These are phyloP conservation scores for Gremmenia infestans DNA, from an alignment of 2,329 filamentous ascomycete genomes.

Conservation along the genomic window DNA sequence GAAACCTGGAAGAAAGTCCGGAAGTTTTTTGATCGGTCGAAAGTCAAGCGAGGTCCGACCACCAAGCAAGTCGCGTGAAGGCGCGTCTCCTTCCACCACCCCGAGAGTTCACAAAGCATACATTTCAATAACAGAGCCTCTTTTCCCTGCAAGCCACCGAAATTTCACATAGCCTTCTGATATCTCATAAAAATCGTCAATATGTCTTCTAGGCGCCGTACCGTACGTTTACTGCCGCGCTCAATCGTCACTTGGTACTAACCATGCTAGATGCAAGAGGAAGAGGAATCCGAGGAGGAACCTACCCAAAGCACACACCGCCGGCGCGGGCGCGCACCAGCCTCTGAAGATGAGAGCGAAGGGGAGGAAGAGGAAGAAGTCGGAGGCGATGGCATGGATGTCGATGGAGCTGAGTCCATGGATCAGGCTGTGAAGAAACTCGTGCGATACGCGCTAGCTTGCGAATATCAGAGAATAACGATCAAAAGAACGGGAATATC, in stretches of 20 bases:
- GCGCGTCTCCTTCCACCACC: slow-evolving; percentile 17
- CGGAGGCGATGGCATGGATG: slow-evolving; percentile 19
- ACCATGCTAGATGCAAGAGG: slow-evolving; percentile 17
- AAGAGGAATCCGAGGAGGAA: slow-evolving; percentile 26
- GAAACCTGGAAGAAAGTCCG: neutral
- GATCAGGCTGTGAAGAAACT: slow-evolving; percentile 58
- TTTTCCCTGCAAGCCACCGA: no score
- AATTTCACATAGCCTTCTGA: neutral
- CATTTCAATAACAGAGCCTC: neutral
- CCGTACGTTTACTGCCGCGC: slow-evolving; percentile 13
- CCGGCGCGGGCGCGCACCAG: slow-evolving; percentile 10
- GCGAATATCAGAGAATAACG: slow-evolving; percentile 56
- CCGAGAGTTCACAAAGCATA: neutral
- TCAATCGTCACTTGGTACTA: slow-evolving; percentile 9
- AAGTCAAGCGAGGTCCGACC: neutral
- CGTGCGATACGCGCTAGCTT: slow-evolving; percentile 63
- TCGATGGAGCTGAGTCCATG: slow-evolving; percentile 20
- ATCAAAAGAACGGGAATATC: slow-evolving; percentile 59
- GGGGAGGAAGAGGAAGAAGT: slow-evolving; percentile 18
- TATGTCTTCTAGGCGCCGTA: slow-evolving; percentile 26
- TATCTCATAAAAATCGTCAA: neutral
- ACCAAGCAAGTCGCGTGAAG: slow-evolving; percentile 9
- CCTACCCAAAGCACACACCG: slow-evolving; percentile 21
- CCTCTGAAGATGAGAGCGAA: slow-evolving; percentile 27
- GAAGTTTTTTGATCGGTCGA: slow-evolving; percentile 11